Percentiles rank a stretch among this genome's conserved stretches.
These are phyloP conservation scores for Dictyostelium discoideum DNA, from an alignment of 78 protist genomes.

Conservation along the genomic window dicty_2.7 NC_007091.3:442001-442500, in stretches of 20 bases:
- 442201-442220: background rate
- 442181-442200: background rate
- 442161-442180: background rate
- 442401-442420: slow-evolving; percentile 47
- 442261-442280: slow-evolving; percentile 68
- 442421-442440: slow-evolving; percentile 44
- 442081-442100: background rate
- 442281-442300: slow-evolving; percentile 68
- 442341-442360: slow-evolving; percentile 59
- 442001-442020: background rate
- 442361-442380: slow-evolving; percentile 29
- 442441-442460: slow-evolving; percentile 38
- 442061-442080: slow-evolving; percentile 19
- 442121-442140: background rate
- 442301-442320: slow-evolving; percentile 78
- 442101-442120: background rate
- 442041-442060: slow-evolving; percentile 25
- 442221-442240: background rate
- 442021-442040: slow-evolving; percentile 6
- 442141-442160: background rate
- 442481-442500: slow-evolving; percentile 64
- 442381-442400: slow-evolving; percentile 25
- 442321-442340: slow-evolving; percentile 52
- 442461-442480: slow-evolving; percentile 37
- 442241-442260: background rate